Evolutionary conservation across 441 rosid species (phyloP).

Genomic region (Pelargonium myrrhifolium): DNA sequence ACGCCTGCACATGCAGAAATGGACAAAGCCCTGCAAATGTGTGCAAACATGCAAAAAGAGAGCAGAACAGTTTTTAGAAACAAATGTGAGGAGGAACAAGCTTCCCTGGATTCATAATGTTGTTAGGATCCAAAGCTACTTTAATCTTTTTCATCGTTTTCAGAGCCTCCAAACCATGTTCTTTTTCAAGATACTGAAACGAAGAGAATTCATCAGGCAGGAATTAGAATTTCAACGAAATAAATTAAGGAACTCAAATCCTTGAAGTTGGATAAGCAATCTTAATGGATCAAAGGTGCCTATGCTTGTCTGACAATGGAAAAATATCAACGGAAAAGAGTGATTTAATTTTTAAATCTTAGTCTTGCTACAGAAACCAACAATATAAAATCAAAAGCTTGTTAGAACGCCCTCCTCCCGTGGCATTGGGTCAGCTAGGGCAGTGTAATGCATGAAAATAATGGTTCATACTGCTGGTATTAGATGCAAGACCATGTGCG

Average conservation of each 20-base stretch:
- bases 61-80: conserved; percentile 28
- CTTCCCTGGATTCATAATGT: conserved; percentile 95
- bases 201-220: conserved; percentile 2
- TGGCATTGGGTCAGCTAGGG: not conserved
- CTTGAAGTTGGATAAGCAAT: not conserved
- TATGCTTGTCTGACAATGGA: not conserved
- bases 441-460: not conserved
- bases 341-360: not conserved
- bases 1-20: no score
- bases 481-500: not conserved
- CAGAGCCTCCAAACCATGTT: conserved; percentile 72
- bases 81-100: conserved; percentile 86
- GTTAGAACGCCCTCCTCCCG: no score
- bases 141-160: conserved; percentile 80
- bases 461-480: not conserved
- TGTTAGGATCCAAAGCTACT: conserved; percentile 68
- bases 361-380: not conserved
- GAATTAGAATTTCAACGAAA: not conserved
- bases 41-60: not conserved
- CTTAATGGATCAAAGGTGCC: not conserved
- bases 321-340: not conserved
- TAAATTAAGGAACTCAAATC: not conserved
- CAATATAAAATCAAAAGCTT: no score
- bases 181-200: conserved; percentile 79
- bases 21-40: no score